A percentile compares a stretch with the other conserved stretches of the same genome.
Evolutionary conservation across 768 basidiomycete species (phyloP).

Genomic region (Amanita exitialis): DNA sequence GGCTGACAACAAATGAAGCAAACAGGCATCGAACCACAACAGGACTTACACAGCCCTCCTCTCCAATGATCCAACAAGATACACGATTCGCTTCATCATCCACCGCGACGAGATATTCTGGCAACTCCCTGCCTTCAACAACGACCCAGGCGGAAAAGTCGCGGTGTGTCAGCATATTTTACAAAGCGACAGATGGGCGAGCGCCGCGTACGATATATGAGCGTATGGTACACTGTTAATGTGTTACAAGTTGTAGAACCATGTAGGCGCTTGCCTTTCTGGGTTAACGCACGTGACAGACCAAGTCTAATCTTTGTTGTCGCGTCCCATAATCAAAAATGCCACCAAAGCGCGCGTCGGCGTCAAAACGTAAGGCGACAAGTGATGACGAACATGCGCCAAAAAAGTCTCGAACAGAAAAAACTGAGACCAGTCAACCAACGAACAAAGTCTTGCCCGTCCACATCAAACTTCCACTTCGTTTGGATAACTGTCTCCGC

Average conservation of each 20-base stretch:
- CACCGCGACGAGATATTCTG: constrained; percentile 46
- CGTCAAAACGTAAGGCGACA: constrained; percentile 7
- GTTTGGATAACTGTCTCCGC: constrained; percentile 34
- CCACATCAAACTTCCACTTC: constrained; percentile 45
- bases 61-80: constrained; percentile 63
- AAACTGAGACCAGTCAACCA: constrained; percentile 34
- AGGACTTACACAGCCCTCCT: constrained; percentile 40
- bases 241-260: constrained; percentile 2
- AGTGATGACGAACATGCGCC: constrained; percentile 2
- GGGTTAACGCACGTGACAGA: background rate
- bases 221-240: background rate
- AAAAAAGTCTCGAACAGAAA: constrained; percentile 15
- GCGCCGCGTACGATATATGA: background rate
- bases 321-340: background rate
- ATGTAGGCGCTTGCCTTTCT: constrained; percentile 1
- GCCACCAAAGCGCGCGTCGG: background rate
- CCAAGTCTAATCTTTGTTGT: background rate
- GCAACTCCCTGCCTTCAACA: constrained; percentile 35
- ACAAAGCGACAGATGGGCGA: background rate
- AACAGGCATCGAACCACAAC: background rate
- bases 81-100: constrained; percentile 34
- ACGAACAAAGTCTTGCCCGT: constrained; percentile 69
- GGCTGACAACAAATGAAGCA: constrained; percentile 20
- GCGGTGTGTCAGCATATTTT: constrained; percentile 39
- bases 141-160: constrained; percentile 67